phyloP scores from a whole-genome alignment of 2,329 filamentous ascomycete species.

The Paraphoma sp. region DNA sequence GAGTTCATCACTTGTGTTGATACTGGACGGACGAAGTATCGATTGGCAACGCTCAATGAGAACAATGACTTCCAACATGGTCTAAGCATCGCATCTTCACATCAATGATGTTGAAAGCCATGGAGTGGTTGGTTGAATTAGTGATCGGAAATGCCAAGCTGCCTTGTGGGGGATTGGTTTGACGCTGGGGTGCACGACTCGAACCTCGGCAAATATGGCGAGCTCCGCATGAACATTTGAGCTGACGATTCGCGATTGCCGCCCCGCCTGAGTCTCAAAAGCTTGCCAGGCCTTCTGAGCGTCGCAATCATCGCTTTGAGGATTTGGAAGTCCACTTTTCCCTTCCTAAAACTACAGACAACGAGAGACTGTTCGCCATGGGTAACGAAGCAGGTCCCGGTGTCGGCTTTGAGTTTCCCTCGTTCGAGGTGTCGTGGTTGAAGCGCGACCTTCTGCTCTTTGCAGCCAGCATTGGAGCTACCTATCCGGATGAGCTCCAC shows the following conservation, averaged over 20 bases:
- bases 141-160: not conserved
- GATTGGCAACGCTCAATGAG: too few species aligned
- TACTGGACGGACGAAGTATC: too few species aligned
- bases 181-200: slow-evolving; percentile 25
- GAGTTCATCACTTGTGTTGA: too few species aligned
- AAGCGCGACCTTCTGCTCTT: slow-evolving; percentile 91
- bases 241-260: slow-evolving; percentile 26
- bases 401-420: slow-evolving; percentile 80
- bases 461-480: slow-evolving; percentile 86
- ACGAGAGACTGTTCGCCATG: slow-evolving; percentile 28
- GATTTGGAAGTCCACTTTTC: not conserved
- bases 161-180: not conserved
- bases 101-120: too few species aligned
- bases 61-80: too few species aligned
- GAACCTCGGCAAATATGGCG: slow-evolving; percentile 43
- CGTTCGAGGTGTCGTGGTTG: slow-evolving; percentile 78
- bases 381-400: slow-evolving; percentile 54
- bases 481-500: slow-evolving; percentile 80
- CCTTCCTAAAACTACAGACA: slow-evolving; percentile 1
- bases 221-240: slow-evolving; percentile 32
- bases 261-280: slow-evolving; percentile 31
- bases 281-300: slow-evolving; percentile 9
- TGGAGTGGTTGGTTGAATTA: too few species aligned
- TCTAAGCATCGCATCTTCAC: too few species aligned
- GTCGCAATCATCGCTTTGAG: not conserved